phyloP scores from a whole-genome alignment of 306 rosid species.

The Vigna nakashimae region DNA sequence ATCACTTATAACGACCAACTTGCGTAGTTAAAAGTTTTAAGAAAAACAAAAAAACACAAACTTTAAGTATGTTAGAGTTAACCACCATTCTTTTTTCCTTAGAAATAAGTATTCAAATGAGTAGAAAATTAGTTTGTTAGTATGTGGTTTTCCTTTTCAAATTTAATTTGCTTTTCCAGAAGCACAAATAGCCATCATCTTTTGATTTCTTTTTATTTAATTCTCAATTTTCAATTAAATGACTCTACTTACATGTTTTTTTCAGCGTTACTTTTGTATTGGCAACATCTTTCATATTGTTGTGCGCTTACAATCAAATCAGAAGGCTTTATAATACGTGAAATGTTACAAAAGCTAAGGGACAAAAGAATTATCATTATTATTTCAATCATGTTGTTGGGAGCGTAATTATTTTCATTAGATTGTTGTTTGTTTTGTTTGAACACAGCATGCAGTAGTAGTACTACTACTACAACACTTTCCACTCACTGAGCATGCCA shows the following conservation, averaged over 20 bases:
- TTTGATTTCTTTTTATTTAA: too few relatives aligned
- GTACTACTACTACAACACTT: too few relatives aligned
- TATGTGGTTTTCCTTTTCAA: too few relatives aligned
- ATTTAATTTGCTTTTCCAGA: too few relatives aligned
- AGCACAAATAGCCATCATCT: too few relatives aligned
- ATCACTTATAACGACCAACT: not conserved
- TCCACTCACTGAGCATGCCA: not conserved
- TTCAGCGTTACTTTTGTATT: not conserved
- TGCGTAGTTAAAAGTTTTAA: not conserved
- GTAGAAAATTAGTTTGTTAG: too few relatives aligned
- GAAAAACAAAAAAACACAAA: not conserved
- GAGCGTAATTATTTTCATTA: conserved; percentile 28
- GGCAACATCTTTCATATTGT: conserved; percentile 39
- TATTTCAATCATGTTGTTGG: conserved; percentile 36
- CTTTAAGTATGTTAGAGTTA: too few relatives aligned
- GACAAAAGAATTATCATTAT: conserved; percentile 7
- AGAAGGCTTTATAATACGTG: not conserved
- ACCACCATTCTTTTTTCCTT: too few relatives aligned
- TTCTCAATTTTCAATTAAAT: not conserved
- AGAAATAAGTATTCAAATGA: too few relatives aligned
- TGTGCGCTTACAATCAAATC: conserved; percentile 46
- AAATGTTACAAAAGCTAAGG: conserved; percentile 17
- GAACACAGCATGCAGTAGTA: not conserved
- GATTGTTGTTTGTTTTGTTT: conserved; percentile 26
- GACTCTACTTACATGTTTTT: conserved; percentile 7